Conservation (phyloP, 805 yeast genomes). For the Nakazawaea holstii region DNA sequence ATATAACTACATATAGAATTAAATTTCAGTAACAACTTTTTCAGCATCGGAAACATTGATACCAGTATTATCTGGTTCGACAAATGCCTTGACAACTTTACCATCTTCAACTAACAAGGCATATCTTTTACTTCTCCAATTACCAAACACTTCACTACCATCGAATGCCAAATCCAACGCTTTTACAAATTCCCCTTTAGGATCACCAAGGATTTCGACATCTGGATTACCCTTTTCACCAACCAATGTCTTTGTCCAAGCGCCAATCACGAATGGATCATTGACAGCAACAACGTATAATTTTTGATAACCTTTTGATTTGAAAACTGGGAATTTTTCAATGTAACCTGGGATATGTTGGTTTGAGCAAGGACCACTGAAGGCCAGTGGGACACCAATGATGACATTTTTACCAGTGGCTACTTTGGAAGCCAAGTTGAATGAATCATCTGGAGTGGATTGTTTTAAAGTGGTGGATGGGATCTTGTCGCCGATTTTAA, state of each 20-base stretch:
- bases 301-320: constrained; percentile 58
- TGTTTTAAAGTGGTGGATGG: constrained; percentile 8
- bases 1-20: not conserved
- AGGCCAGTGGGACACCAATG: constrained; percentile 70
- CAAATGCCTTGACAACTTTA: constrained; percentile 55
- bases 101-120: constrained; percentile 77
- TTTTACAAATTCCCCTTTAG: constrained; percentile 65
- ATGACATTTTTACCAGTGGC: constrained; percentile 27
- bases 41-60: constrained; percentile 49
- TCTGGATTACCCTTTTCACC: constrained; percentile 16
- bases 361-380: constrained; percentile 73
- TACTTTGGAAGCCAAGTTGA: constrained; percentile 18
- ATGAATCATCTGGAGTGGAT: constrained; percentile 16
- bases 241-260: constrained; percentile 57
- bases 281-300: constrained; percentile 74
- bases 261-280: constrained; percentile 79
- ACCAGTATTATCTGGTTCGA: constrained; percentile 79
- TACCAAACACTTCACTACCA: constrained; percentile 73
- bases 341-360: constrained; percentile 73
- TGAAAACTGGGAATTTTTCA: constrained; percentile 42
- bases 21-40: constrained; percentile 31
- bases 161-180: constrained; percentile 67
- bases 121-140: constrained; percentile 66
- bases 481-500: constrained; percentile 10
- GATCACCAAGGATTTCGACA: constrained; percentile 62